Base-by-base conservation (phyloP, 2,329 filamentous ascomycete species). In the Ophiognomonia clavigignenti-juglandacearum region DNA sequence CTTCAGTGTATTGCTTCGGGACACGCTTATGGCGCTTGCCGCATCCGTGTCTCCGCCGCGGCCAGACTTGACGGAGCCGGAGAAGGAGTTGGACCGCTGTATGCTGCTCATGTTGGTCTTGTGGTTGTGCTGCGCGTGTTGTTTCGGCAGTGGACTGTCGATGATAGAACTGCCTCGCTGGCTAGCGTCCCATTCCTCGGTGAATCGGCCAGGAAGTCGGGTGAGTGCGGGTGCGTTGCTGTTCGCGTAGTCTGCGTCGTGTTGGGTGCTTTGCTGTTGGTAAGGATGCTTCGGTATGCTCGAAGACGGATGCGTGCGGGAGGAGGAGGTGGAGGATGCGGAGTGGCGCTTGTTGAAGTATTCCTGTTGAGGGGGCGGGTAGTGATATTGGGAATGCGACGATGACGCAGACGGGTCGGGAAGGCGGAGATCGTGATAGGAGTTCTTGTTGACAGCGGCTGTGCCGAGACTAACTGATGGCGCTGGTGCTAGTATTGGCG, bases 1-100 rank as follows among this genome's bases (percentile, higher is more conserved):
- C 73, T 88, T 93, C 57, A 97, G 74, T 0, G 91, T 96, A 50
- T 88, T 88, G 40, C 69, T 68, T 35, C 77, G 67, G 41, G 69
- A 67, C 23, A 76, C 65, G 34, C 68, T 61, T 39, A 65, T 63
- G 40, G 54, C 37, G 39, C 60, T 63, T 37, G 63, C 57, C 31
- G 56, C 60, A 38, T 65, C 48, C 31, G 45, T 31, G n/a, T 35
- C 48, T 27, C 43, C 65, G 34, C 69, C 67, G 48, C 76, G 68
- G 65, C 77, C 60, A n/a, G n/a, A n/a, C 59, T 73, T 59, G 56
- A 72, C 63, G 60, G 69, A 77, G 57, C 75, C 79, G 47, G 75
- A 74, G 51, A 75, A 72, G 11, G 83, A 86, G 52, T 73, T 73
- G 45, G 83, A 77, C 55, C 83, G 81, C 63, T 83, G 76, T 66